phyloP scores from a whole-genome alignment of 2,329 filamentous ascomycete genomes.

The Zasmidium angulare region DNA sequence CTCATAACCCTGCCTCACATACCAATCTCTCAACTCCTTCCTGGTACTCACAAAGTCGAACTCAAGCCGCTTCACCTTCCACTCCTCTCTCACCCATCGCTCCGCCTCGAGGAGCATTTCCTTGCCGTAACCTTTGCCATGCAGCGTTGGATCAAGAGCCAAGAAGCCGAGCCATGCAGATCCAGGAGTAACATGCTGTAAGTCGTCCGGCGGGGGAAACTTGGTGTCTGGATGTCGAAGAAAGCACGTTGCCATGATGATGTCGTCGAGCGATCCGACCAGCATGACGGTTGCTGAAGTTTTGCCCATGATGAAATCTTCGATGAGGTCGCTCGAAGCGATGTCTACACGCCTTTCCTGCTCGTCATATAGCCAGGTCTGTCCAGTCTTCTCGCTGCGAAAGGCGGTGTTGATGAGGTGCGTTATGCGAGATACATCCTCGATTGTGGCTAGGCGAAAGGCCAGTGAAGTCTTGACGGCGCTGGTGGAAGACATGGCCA shows the following conservation, averaged over 20 bases:
- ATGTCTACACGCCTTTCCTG: slow-evolving; percentile 13
- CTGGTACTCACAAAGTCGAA: slow-evolving; percentile 13
- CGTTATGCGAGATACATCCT: slow-evolving; percentile 6
- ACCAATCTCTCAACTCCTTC: slow-evolving; percentile 12
- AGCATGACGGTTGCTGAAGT: slow-evolving; percentile 8
- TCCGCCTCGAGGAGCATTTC: slow-evolving; percentile 8
- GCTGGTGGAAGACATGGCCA: background rate
- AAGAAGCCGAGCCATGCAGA: slow-evolving; percentile 13
- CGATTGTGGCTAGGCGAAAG: slow-evolving; percentile 4
- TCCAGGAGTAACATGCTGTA: slow-evolving; percentile 1
- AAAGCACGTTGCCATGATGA: slow-evolving; percentile 7
- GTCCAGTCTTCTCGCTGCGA: slow-evolving; percentile 13
- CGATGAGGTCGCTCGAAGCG: slow-evolving; percentile 1
- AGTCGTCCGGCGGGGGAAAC: background rate
- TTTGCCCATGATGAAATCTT: background rate
- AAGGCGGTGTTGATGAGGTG: slow-evolving; percentile 14
- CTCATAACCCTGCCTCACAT: slow-evolving; percentile 12
- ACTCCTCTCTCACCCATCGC: slow-evolving; percentile 4
- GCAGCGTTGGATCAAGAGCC: slow-evolving; percentile 1
- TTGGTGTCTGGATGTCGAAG: slow-evolving; percentile 2
- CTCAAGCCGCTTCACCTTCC: slow-evolving; percentile 8
- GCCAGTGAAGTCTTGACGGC: background rate
- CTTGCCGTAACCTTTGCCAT: slow-evolving; percentile 7
- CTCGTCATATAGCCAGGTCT: slow-evolving; percentile 14
- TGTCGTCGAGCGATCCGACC: background rate